These are phyloP conservation scores for Lagenidium sp. DNA, from an alignment of 352 stramenopile genomes.

Conservation along the genomic window DNA sequence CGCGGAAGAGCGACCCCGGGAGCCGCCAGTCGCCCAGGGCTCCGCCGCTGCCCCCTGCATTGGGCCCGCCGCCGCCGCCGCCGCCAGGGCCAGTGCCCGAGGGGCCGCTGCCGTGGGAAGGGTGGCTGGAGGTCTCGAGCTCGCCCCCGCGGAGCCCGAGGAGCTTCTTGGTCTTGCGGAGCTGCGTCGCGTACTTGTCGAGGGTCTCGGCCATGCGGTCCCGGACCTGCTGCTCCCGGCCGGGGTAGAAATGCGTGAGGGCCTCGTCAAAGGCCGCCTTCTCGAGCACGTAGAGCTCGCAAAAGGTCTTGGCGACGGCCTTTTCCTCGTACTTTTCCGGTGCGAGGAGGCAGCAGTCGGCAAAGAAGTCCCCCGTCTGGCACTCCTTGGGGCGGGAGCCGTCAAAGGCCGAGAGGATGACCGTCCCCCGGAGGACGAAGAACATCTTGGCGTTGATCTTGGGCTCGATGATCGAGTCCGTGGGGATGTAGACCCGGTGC, in stretches of 20 bases:
- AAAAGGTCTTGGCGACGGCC: constrained; percentile 68
- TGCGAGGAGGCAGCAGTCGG: constrained; percentile 41
- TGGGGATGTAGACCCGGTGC: constrained; percentile 44
- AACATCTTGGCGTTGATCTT: constrained; percentile 75
- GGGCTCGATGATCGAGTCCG: constrained; percentile 53
- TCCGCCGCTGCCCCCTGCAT: not conserved
- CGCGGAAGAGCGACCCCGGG: constrained; percentile 38
- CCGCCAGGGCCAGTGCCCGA: too few species aligned
- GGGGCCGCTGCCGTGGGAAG: too few species aligned
- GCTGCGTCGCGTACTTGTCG: constrained; percentile 47
- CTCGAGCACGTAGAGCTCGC: constrained; percentile 68
- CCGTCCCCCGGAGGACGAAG: constrained; percentile 52
- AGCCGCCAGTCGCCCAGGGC: constrained; percentile 18
- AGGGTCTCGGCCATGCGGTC: constrained; percentile 31
- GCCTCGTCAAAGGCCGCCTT: constrained; percentile 53
- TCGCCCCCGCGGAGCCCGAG: constrained; percentile 34
- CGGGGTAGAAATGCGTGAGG: constrained; percentile 41
- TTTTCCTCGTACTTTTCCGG: constrained; percentile 63
- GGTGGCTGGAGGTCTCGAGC: not conserved
- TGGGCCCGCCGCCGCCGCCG: not conserved
- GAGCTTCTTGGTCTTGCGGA: constrained; percentile 72
- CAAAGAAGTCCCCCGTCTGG: constrained; percentile 58
- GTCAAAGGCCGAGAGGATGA: constrained; percentile 40
- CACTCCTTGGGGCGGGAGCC: constrained; percentile 40
- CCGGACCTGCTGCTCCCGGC: constrained; percentile 14